Conservation (phyloP, 2,329 filamentous ascomycete species). For the Penicillium sp. region DNA sequence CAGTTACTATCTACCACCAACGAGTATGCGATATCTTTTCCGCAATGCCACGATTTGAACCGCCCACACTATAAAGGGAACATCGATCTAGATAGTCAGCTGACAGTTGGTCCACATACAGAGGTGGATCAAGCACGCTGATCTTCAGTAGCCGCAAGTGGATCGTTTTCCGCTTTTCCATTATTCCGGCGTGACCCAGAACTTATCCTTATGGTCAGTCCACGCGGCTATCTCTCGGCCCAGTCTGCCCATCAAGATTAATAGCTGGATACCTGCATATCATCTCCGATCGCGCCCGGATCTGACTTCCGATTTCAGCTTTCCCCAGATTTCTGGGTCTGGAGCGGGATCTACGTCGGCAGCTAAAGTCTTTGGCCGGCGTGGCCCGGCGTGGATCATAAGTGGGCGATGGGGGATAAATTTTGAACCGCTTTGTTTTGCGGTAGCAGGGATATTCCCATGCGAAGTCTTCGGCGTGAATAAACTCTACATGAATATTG, state of each 20-base stretch:
- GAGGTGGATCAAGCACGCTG: conserved; percentile 1
- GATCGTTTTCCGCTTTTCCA: conserved; percentile 5
- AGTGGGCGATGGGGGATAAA: background rate
- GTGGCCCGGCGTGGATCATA: background rate
- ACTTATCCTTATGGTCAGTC: conserved; percentile 7
- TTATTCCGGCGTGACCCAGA: background rate
- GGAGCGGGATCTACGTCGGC: conserved; percentile 10
- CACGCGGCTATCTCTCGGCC: conserved; percentile 10
- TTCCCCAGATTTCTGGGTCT: conserved; percentile 16
- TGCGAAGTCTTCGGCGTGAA: background rate
- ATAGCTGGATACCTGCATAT: conserved; percentile 1
- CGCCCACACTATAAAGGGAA: background rate
- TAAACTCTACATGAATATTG: too few relatives aligned
- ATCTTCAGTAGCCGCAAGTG: conserved; percentile 3
- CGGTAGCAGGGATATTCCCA: too few relatives aligned
- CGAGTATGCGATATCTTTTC: background rate
- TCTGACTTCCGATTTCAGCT: conserved; percentile 7
- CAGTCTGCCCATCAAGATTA: conserved; percentile 6
- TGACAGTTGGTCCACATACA: conserved; percentile 3
- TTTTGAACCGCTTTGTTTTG: background rate
- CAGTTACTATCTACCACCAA: background rate
- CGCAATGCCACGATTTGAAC: background rate
- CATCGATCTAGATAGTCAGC: background rate
- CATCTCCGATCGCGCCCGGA: conserved; percentile 9
- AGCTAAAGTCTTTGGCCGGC: background rate